Percentiles rank a stretch among this genome's conserved stretches.
phyloP scores from a whole-genome alignment of 139 green algal species.

The Diplosphaera chodatii region DNA sequence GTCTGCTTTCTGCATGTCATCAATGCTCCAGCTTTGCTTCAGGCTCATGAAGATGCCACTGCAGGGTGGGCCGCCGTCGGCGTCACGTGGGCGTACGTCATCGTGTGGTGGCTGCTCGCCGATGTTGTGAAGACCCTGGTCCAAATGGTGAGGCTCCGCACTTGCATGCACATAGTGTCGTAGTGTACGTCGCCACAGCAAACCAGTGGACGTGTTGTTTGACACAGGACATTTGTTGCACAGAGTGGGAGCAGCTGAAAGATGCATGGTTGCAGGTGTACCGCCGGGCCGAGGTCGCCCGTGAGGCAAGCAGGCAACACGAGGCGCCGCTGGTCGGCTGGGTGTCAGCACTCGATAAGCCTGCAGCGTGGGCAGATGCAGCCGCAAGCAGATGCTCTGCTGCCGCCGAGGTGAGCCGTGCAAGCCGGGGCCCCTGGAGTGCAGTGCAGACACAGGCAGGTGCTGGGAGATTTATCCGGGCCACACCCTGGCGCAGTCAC shows the following conservation, averaged over 20 bases:
- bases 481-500: too few relatives aligned
- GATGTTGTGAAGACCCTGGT: slow-evolving; percentile 25
- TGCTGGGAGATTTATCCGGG: too few relatives aligned
- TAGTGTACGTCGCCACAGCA: too few relatives aligned
- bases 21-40: neutral
- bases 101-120: slow-evolving; percentile 20
- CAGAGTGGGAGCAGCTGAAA: too few relatives aligned
- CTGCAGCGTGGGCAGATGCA: neutral
- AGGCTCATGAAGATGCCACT: too few relatives aligned
- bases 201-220: too few relatives aligned
- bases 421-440: too few relatives aligned
- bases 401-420: neutral
- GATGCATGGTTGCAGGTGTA: neutral
- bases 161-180: too few relatives aligned
- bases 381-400: too few relatives aligned
- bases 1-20: too few relatives aligned
- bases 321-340: neutral
- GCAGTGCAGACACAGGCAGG: too few relatives aligned
- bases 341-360: slow-evolving; percentile 8
- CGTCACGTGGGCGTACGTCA: slow-evolving; percentile 20
- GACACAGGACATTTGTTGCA: too few relatives aligned
- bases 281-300: neutral
- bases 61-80: slow-evolving; percentile 22
- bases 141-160: neutral
- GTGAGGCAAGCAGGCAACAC: slow-evolving; percentile 13